Conservation (phyloP, 441 rosid species). For the Lepidium campestre region DNA sequence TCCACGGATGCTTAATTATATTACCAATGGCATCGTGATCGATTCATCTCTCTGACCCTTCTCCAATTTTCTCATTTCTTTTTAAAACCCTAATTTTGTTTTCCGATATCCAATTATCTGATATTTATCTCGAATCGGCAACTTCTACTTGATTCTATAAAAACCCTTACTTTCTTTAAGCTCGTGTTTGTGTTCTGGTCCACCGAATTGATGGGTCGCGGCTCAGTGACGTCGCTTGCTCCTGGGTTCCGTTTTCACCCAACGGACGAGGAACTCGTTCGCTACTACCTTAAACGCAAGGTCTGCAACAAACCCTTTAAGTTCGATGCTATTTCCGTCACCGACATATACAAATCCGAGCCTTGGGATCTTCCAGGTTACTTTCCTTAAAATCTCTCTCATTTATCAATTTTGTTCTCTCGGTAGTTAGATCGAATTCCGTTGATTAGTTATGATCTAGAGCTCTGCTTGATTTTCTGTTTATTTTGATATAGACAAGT, state of each 20-base stretch:
- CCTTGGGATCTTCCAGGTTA: constrained; percentile 98
- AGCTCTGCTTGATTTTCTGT: background rate
- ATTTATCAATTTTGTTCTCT: background rate
- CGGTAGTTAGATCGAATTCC: background rate
- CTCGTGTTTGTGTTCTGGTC: background rate
- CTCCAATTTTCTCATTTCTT: constrained; percentile 3
- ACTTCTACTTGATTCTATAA: background rate
- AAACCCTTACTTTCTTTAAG: constrained; percentile 1
- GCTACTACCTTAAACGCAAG: constrained; percentile 84
- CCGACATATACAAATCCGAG: constrained; percentile 82
- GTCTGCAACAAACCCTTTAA: constrained; percentile 63
- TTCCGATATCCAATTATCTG: background rate
- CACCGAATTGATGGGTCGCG: constrained; percentile 48
- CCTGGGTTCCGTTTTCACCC: constrained; percentile 98
- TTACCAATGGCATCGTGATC: constrained; percentile 20
- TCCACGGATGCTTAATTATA: constrained; percentile 8
- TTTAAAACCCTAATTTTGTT: constrained; percentile 25
- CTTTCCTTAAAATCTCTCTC: background rate
- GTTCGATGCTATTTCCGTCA: constrained; percentile 68
- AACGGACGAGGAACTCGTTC: constrained; percentile 86
- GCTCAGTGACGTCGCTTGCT: constrained; percentile 54
- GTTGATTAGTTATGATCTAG: background rate
- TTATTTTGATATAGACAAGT: constrained; percentile 42
- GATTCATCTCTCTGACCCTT: constrained; percentile 7
- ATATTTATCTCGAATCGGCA: background rate